These are phyloP conservation scores for Lignosus rhinocerotis DNA, from an alignment of 1,284 basidiomycete genomes.

Conservation along the genomic window DNA sequence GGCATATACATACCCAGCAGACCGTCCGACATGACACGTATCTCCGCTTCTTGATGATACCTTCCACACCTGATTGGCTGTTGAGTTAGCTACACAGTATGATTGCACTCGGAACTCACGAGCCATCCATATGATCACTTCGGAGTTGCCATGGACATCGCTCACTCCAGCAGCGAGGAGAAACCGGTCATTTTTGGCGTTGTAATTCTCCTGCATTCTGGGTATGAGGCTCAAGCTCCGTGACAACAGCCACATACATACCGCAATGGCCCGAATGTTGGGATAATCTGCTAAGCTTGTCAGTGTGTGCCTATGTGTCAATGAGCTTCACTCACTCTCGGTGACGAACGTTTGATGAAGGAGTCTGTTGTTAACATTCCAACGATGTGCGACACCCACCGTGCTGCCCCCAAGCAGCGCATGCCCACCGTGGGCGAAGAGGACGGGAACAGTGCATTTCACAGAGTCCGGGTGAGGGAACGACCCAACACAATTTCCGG, in stretches of 20 bases:
- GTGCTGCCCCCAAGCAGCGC: slow-evolving; percentile 1
- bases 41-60: no score
- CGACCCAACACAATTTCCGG: background rate
- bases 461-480: background rate
- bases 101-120: background rate
- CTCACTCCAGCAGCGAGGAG: background rate
- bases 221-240: background rate
- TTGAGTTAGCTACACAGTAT: background rate
- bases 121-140: background rate
- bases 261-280: background rate
- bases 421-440: slow-evolving; percentile 7
- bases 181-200: background rate
- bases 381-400: background rate
- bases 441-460: background rate
- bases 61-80: no score
- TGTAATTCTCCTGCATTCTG: slow-evolving; percentile 4
- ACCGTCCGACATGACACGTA: no score
- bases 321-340: background rate
- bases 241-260: no score
- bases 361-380: background rate
- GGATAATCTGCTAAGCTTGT: background rate
- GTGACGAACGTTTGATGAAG: background rate
- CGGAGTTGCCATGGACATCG: background rate
- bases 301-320: background rate
- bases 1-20: no score